Base-by-base conservation (phyloP, 2,329 filamentous ascomycete genomes). In the Annulohypoxylon truncatum region DNA sequence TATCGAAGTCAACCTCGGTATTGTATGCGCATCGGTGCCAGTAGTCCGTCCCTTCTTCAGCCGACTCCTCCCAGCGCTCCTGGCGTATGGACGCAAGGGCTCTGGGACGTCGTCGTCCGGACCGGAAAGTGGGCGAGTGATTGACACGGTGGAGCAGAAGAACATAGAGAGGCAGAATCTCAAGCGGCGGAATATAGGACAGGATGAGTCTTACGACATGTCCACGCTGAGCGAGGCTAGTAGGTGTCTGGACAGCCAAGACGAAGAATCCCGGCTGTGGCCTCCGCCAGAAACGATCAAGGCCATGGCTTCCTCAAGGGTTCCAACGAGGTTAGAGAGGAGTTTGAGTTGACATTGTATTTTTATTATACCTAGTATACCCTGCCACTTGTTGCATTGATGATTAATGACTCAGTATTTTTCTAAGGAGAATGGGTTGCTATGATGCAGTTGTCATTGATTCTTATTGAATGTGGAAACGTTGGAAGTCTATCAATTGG, bases 1-100 rank as follows among this genome's bases (percentile, higher is more conserved):
- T 18, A 48, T 68, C 44, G 68, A 70, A 28, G 65, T 70, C 24
- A 70, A 70, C 28, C 51, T 64, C 10, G 68, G 68, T 12, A 68
- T 70, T 38, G 40, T 70, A 29, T 70, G 68, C 35, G 68, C 68
- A 8, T 70, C 65, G 3, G 65, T 66, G 13, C 66, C 68, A 26
- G 59, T 53, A 12, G 18, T 66, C n/a, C 65, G 68, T 1, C 65
- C 65, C 5, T 70, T 70, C 31, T 68, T 70, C 59, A 67, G 52
- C 57, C 61, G 65, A 4, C 40, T 58, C n/a, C 51, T 67, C 15
- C 61, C 65, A 13, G 48, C 58, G 38, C 35, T 67, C 24, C 28
- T 69, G n/a, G 54, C 44, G 4, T 50, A 42, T 10, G 60, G 51
- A n/a, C 55, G 56, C 20, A 69, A 67, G 50, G 57, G 24, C 18